A percentile compares a stretch with the other conserved stretches of the same genome.
Evolutionary conservation across 441 rosid species (phyloP).

Genomic region (Kokia cookei): DNA sequence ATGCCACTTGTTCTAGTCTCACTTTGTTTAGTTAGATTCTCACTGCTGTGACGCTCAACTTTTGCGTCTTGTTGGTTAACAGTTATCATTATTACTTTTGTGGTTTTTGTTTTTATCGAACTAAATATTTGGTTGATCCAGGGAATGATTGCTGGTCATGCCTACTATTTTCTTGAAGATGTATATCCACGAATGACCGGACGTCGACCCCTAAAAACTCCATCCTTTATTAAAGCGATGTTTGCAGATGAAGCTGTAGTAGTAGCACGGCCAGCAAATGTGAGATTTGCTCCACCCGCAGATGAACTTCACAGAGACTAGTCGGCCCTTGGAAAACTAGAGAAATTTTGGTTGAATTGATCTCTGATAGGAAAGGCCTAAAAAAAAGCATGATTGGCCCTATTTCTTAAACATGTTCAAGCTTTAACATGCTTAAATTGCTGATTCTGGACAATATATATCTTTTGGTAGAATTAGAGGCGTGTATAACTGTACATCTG

Average conservation of each 20-base stretch:
- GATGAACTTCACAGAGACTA: conserved; percentile 23
- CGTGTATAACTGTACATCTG: conserved; percentile 18
- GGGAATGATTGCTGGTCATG: conserved; percentile 99
- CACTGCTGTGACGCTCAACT: background rate
- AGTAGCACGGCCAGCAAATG: conserved; percentile 69
- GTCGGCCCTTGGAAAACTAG: conserved; percentile 1
- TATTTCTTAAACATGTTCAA: background rate
- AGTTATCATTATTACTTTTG: background rate
- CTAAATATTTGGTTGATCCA: conserved; percentile 20
- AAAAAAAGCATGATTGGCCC: background rate
- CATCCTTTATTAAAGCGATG: conserved; percentile 71
- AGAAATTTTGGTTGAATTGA: conserved; percentile 3
- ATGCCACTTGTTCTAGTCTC: background rate
- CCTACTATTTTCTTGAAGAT: conserved; percentile 94
- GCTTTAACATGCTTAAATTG: conserved; percentile 2
- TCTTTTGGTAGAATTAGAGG: conserved; percentile 3
- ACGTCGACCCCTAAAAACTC: conserved; percentile 81
- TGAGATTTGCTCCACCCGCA: conserved; percentile 76
- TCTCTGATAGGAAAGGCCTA: background rate
- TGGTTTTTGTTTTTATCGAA: background rate
- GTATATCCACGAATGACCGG: conserved; percentile 94
- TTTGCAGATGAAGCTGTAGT: conserved; percentile 87
- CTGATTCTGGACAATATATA: conserved; percentile 1
- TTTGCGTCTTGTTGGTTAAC: background rate
- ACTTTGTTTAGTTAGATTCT: background rate